Conservation (phyloP, 345 rosid species). For the Pistacia atlantica region DNA sequence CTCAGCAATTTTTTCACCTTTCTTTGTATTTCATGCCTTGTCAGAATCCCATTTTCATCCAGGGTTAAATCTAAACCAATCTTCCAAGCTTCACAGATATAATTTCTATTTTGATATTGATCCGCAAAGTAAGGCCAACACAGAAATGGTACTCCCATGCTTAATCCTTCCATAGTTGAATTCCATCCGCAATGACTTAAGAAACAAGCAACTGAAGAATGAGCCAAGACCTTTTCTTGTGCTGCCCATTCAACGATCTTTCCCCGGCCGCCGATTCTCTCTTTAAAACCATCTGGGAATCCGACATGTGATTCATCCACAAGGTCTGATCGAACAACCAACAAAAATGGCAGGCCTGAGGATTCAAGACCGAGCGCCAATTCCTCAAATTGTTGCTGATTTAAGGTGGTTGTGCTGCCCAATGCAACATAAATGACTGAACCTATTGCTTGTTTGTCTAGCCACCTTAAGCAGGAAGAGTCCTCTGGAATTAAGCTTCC, state of each 20-base stretch:
- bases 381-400: conserved; percentile 35
- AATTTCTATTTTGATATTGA: too few species aligned
- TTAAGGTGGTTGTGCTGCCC: conserved; percentile 30
- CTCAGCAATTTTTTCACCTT: conserved; percentile 13
- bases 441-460: conserved; percentile 33
- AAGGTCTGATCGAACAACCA: too few species aligned
- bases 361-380: conserved; percentile 40
- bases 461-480: conserved; percentile 37
- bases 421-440: conserved; percentile 49
- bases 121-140: too few species aligned
- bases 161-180: too few species aligned
- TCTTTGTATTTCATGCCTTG: conserved; percentile 22
- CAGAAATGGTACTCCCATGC: too few species aligned
- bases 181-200: too few species aligned
- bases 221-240: too few species aligned
- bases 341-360: not conserved
- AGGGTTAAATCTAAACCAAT: conserved; percentile 16
- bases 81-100: conserved; percentile 27
- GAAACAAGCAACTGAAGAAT: too few species aligned
- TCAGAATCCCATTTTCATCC: conserved; percentile 31
- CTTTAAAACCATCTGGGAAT: too few species aligned
- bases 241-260: too few species aligned
- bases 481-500: conserved; percentile 35
- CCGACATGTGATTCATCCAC: too few species aligned
- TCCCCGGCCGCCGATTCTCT: too few species aligned